phyloP scores from a whole-genome alignment of 306 rosid genomes.

The Betula pendula region DNA sequence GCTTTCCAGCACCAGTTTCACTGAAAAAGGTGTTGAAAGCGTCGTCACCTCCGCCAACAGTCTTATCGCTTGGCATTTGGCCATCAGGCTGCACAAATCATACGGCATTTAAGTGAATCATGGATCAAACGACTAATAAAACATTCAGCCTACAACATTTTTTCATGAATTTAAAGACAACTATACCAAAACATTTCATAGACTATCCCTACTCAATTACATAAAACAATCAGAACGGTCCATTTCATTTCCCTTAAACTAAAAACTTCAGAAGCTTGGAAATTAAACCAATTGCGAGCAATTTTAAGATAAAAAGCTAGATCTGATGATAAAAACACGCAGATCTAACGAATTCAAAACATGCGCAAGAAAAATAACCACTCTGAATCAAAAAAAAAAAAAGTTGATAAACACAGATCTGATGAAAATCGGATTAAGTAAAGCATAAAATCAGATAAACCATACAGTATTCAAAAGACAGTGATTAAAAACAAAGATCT shows the following conservation, averaged over 20 bases:
- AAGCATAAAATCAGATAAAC: neutral
- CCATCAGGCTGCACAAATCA: slow-evolving; percentile 75
- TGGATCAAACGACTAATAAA: neutral
- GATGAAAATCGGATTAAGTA: neutral
- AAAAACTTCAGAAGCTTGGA: neutral
- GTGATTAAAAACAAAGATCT: neutral
- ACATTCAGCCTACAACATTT: too few species aligned
- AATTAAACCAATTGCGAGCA: neutral
- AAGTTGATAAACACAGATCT: neutral
- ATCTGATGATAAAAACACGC: neutral
- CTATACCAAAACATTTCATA: too few species aligned
- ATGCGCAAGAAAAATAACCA: neutral
- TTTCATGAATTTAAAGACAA: too few species aligned
- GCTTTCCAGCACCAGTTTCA: slow-evolving; percentile 93
- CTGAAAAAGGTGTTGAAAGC: slow-evolving; percentile 95
- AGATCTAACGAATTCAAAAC: neutral
- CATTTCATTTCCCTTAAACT: too few species aligned
- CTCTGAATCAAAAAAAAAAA: neutral
- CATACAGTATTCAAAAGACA: neutral
- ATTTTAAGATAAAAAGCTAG: neutral
- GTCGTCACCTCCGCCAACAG: slow-evolving; percentile 82
- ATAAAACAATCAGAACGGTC: too few species aligned
- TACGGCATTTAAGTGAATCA: neutral
- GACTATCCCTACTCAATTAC: neutral
- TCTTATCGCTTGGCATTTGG: slow-evolving; percentile 87